Conservation (phyloP, 2,329 filamentous ascomycete species). For the Rhynchosporium graminicola region DNA sequence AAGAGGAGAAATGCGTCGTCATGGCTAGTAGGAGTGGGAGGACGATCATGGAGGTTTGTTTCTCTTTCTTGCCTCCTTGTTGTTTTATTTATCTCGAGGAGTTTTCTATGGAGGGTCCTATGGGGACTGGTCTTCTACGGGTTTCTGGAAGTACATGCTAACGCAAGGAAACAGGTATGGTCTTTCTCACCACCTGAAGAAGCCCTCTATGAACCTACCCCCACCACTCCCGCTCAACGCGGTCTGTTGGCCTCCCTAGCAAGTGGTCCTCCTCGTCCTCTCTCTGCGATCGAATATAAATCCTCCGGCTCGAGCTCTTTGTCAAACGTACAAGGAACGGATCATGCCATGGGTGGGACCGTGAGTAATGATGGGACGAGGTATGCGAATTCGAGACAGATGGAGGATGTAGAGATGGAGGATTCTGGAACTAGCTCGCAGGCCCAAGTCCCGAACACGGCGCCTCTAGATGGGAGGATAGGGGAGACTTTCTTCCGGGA, state of each 20-base stretch:
- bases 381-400: constrained; percentile 6
- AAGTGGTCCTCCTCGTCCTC: constrained; percentile 33
- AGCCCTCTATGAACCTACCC: constrained; percentile 45
- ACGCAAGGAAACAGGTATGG: constrained; percentile 67
- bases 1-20: constrained; percentile 96
- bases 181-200: constrained; percentile 88
- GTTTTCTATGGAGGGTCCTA: too few species aligned
- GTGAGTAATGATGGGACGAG: constrained; percentile 6
- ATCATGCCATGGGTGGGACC: constrained; percentile 36
- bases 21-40: constrained; percentile 82
- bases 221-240: constrained; percentile 37
- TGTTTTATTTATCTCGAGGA: too few species aligned
- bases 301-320: background rate
- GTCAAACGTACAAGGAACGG: constrained; percentile 27
- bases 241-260: constrained; percentile 18
- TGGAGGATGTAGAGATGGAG: constrained; percentile 17
- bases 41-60: constrained; percentile 93
- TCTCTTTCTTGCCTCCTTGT: background rate
- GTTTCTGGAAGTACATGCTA: background rate
- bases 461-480: constrained; percentile 7
- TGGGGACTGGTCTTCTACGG: too few species aligned
- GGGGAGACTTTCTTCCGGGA: constrained; percentile 12
- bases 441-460: constrained; percentile 8
- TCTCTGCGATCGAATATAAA: constrained; percentile 39
- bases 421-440: background rate